Evolutionary conservation across 1,284 basidiomycete species (phyloP).

Genomic region (Coniferiporia weirii): DNA sequence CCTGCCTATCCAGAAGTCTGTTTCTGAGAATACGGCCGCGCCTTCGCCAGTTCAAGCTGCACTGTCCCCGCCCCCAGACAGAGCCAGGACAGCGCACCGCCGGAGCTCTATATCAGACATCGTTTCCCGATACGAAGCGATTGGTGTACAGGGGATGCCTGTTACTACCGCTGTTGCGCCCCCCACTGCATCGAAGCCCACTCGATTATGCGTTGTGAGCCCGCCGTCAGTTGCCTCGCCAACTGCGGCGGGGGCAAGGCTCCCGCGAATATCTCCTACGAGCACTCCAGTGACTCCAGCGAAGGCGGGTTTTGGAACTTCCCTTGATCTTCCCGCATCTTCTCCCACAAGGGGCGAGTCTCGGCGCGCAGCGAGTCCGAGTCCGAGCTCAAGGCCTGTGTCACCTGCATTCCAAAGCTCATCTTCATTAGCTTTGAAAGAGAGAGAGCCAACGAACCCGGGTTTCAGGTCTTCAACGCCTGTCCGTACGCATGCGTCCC

Average conservation of each 20-base stretch:
- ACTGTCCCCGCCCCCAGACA: constrained; percentile 37
- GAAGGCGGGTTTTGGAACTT: constrained; percentile 12
- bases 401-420: neutral
- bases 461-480: neutral
- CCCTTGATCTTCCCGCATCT: constrained; percentile 20
- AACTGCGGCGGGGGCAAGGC: constrained; percentile 26
- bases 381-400: neutral
- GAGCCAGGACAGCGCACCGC: constrained; percentile 35
- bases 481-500: neutral
- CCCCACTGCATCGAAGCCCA: constrained; percentile 13
- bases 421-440: neutral
- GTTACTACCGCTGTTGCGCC: constrained; percentile 8
- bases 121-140: constrained; percentile 72
- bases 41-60: constrained; percentile 29
- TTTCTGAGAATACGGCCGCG: constrained; percentile 29
- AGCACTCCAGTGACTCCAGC: constrained; percentile 6
- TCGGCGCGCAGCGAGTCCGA: neutral
- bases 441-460: neutral
- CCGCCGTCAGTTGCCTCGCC: constrained; percentile 23
- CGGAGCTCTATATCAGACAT: constrained; percentile 78
- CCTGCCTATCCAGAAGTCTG: constrained; percentile 50
- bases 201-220: constrained; percentile 18
- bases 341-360: neutral
- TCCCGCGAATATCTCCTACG: constrained; percentile 29
- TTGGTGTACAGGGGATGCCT: constrained; percentile 34